Percentiles rank a stretch among this genome's conserved stretches.
phyloP scores from a whole-genome alignment of 768 basidiomycete genomes.

The Hortiboletus flavorubellus region DNA sequence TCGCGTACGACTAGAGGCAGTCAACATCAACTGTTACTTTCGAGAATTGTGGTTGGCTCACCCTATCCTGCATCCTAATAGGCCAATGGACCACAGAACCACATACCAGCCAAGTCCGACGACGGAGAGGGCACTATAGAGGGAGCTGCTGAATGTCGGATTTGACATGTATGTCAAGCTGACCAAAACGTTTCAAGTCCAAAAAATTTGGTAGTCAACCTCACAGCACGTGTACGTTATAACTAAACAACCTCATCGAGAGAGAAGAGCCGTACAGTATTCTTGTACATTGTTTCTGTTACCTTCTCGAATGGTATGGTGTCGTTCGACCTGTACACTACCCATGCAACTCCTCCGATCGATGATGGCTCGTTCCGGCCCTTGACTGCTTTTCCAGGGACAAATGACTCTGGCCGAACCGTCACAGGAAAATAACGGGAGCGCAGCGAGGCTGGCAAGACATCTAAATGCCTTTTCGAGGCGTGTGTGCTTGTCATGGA shows the following conservation, averaged over 20 bases:
- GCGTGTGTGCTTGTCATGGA: constrained; percentile 65
- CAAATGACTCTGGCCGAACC: constrained; percentile 57
- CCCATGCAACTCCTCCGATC: constrained; percentile 71
- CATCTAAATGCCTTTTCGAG: constrained; percentile 47
- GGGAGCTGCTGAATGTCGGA: not conserved
- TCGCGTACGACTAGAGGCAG: constrained; percentile 57
- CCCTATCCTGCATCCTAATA: constrained; percentile 70
- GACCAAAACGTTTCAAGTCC: not conserved
- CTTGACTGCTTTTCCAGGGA: constrained; percentile 60
- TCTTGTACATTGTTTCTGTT: constrained; percentile 55
- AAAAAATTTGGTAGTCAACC: not conserved
- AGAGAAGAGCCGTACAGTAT: constrained; percentile 59
- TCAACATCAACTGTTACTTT: constrained; percentile 1
- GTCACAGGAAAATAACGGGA: constrained; percentile 49
- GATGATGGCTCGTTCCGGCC: constrained; percentile 72
- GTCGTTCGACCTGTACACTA: constrained; percentile 49
- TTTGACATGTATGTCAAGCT: constrained; percentile 10
- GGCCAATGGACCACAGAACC: constrained; percentile 58
- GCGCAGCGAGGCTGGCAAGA: constrained; percentile 45
- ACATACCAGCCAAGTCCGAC: constrained; percentile 58
- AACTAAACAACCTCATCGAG: constrained; percentile 36
- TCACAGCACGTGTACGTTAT: constrained; percentile 4
- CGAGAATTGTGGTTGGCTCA: constrained; percentile 37
- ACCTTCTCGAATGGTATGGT: constrained; percentile 52
- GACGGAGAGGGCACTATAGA: constrained; percentile 28